Evolutionary conservation across 1,139 yeast species (phyloP), one percentile per base, ranked within the genome.

Genomic region (Debaryomycetaceae sp.): DNA sequence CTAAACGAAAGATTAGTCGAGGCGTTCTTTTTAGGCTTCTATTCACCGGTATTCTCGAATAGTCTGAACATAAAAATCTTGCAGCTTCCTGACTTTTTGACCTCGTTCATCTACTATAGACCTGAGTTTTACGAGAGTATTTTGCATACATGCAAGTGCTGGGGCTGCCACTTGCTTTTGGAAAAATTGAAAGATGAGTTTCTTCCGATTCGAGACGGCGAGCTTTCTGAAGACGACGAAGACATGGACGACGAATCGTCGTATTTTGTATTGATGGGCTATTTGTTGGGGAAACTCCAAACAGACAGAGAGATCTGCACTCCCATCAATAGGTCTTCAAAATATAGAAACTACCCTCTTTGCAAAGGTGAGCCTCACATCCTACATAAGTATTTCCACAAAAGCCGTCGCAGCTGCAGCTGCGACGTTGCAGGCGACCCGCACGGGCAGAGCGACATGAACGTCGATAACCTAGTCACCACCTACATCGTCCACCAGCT

Each of bases 351-450:
- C 30, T 67, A 67, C 41, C 73, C 73, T 2, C 59, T 68, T 16
- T 63, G 61, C 42, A 65, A 63, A 44, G 74, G 74, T 4, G 61
- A 61, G 39, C 70, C 71, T 5, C 68, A 67, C 45, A 61, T 67
- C 0, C 52, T 68, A 17, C 73, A 67, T 46, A 47, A 49, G 22
- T 63, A 61, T 32, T 66, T 63, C 44, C 73, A 67, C 45, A 40
- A 36, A 8, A 33, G 31, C 16, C 30, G 18, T 11, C 40, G 38
- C 5, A 17, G 17, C 8, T 66, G 72, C 46, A 35, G 43, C 7
- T 67, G 73, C 42, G 41, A 52, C 28, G 11, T 59, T 7, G 43
- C 43, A 5, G 39, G 40, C 2, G 70, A 64, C 39, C 62, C 64
- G 6, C 35, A 47, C 6, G 69, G 68, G 6, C 41, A 39, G 6